phyloP scores from a whole-genome alignment of 2,329 filamentous ascomycete species.

The Stachybotrys elegans region DNA sequence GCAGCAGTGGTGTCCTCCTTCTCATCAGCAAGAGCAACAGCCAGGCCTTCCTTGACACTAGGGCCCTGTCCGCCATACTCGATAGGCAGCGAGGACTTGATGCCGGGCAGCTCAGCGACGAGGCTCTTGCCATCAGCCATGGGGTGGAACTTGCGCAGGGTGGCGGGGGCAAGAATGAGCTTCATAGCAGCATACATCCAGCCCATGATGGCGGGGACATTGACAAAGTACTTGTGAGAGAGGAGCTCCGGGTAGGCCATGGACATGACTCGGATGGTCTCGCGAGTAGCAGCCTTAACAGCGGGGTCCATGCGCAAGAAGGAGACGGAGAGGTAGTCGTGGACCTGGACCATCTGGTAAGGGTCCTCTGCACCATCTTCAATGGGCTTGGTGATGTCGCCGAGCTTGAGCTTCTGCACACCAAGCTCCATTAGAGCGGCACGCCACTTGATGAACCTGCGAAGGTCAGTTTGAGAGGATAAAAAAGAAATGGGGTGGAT shows the following conservation, averaged over 20 bases:
- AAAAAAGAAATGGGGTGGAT: neutral
- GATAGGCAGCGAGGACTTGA: constrained; percentile 63
- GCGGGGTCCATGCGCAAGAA: constrained; percentile 78
- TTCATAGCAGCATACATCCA: constrained; percentile 77
- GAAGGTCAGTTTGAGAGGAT: constrained; percentile 7
- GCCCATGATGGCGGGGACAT: constrained; percentile 86
- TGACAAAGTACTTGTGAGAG: constrained; percentile 86
- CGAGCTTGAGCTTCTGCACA: constrained; percentile 67
- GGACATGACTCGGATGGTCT: constrained; percentile 77
- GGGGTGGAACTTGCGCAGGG: constrained; percentile 74
- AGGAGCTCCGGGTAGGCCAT: constrained; percentile 86
- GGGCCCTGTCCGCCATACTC: constrained; percentile 73
- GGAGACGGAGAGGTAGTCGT: constrained; percentile 85
- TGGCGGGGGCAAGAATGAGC: constrained; percentile 67
- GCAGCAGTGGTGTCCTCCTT: constrained; percentile 8
- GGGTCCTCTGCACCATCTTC: constrained; percentile 72
- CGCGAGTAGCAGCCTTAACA: constrained; percentile 70
- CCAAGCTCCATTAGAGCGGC: constrained; percentile 87
- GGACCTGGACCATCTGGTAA: constrained; percentile 87
- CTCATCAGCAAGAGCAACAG: constrained; percentile 21
- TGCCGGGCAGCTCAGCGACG: constrained; percentile 49
- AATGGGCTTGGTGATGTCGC: constrained; percentile 63
- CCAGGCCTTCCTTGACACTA: constrained; percentile 31
- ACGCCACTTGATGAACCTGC: constrained; percentile 84
- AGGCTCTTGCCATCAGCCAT: constrained; percentile 69